A percentile compares a stretch with the other conserved stretches of the same genome.
These are phyloP conservation scores for Aureobasidium namibiae DNA, from an alignment of 2,329 filamentous ascomycete genomes.

Conservation along the genomic window DNA sequence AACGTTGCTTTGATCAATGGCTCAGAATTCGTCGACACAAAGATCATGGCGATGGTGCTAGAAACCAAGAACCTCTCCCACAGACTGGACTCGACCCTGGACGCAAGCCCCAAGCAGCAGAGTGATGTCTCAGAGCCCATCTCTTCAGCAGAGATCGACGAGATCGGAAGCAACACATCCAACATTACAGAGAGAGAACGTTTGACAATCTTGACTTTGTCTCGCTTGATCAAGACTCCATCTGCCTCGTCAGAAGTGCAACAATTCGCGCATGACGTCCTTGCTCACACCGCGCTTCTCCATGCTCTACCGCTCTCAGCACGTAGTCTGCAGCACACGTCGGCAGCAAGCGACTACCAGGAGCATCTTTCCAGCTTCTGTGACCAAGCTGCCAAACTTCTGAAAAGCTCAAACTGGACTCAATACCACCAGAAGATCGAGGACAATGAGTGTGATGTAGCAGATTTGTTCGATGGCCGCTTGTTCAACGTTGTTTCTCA, in stretches of 20 bases:
- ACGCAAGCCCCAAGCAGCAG: background rate
- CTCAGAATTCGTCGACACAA: conserved; percentile 56
- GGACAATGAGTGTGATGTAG: conserved; percentile 35
- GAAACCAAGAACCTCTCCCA: conserved; percentile 23
- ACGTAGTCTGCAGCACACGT: conserved; percentile 19
- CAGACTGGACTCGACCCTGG: background rate
- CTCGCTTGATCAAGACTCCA: conserved; percentile 14
- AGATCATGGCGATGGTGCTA: conserved; percentile 46
- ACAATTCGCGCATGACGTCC: conserved; percentile 13
- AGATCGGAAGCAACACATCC: background rate
- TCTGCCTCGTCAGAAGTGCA: background rate
- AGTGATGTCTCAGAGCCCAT: background rate
- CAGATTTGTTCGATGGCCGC: conserved; percentile 50
- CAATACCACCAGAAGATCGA: conserved; percentile 18
- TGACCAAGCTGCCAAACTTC: conserved; percentile 26
- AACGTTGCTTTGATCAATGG: conserved; percentile 58
- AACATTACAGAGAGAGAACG: conserved; percentile 21
- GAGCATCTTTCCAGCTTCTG: conserved; percentile 27
- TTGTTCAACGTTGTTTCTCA: conserved; percentile 28
- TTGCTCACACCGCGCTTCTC: conserved; percentile 25
- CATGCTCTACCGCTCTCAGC: conserved; percentile 23
- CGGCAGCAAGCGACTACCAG: conserved; percentile 13
- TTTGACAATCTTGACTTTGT: conserved; percentile 21
- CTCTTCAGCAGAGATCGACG: background rate
- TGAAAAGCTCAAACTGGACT: conserved; percentile 32